Conservation (phyloP, 1,284 basidiomycete species). For the Irpex sp. region DNA sequence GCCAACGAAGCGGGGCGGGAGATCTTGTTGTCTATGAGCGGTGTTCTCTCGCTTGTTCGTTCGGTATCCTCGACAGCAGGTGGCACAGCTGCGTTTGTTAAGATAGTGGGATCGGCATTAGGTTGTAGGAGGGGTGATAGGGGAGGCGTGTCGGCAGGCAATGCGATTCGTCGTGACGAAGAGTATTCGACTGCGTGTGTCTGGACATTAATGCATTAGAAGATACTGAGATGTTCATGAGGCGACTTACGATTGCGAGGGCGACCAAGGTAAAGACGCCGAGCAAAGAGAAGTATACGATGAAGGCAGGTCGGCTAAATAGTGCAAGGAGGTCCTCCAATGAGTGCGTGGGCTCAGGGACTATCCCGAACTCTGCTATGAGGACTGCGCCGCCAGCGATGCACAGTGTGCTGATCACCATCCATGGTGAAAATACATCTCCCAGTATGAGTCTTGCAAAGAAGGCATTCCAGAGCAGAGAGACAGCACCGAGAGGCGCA, state of each 20-base stretch:
- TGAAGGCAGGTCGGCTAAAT: constrained; percentile 77
- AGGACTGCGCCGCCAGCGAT: constrained; percentile 89
- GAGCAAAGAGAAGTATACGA: constrained; percentile 78
- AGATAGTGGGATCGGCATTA: constrained; percentile 25
- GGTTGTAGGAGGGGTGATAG: constrained; percentile 30
- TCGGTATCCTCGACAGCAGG: constrained; percentile 28
- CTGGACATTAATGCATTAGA: constrained; percentile 26
- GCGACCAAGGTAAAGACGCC: constrained; percentile 60
- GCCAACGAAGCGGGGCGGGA: constrained; percentile 21
- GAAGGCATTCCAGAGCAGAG: constrained; percentile 93
- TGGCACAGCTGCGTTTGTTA: constrained; percentile 25
- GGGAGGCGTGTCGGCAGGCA: constrained; percentile 28
- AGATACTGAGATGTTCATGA: not conserved
- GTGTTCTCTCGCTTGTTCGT: constrained; percentile 53
- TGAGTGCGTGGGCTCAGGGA: constrained; percentile 87
- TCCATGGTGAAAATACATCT: constrained; percentile 82
- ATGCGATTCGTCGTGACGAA: constrained; percentile 30
- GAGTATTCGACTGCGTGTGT: constrained; percentile 57
- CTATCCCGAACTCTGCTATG: constrained; percentile 90
- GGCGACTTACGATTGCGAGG: constrained; percentile 58
- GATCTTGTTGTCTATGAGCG: constrained; percentile 51
- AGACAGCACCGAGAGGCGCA: constrained; percentile 89
- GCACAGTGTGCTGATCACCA: constrained; percentile 82
- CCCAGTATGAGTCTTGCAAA: constrained; percentile 86
- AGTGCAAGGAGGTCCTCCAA: constrained; percentile 83